Evolutionary conservation across 2,329 filamentous ascomycete genomes (phyloP), one percentile per base, ranked within the genome.

Genomic region (Tetracladium maxilliforme): DNA sequence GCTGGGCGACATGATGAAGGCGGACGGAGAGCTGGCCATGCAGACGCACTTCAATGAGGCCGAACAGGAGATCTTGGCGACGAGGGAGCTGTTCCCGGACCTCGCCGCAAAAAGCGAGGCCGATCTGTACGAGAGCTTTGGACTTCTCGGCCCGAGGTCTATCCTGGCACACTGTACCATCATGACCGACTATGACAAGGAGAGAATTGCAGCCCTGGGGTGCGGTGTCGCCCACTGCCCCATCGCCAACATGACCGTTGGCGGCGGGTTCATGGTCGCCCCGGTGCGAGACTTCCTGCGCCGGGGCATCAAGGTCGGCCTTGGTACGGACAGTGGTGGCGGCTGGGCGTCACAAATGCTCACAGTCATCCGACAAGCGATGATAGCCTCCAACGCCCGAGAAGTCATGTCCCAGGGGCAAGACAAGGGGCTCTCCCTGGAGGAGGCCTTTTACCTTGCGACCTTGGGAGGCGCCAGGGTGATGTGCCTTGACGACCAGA

Each of bases 261-360:
- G 59, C 54, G 0, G 62, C 58, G 4, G 61, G 61, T n/a, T n/a
- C n/a, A n/a, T n/a, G n/a, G 52, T 63, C 27, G 56, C 54, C 23
- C 44, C 49, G 4, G 50, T 64, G 0, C 58, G 57, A 1, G 51
- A 54, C 13, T 40, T 64, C 32, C 42, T 58, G 16, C 30, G 36
- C 1, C 45, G 45, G 0, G 47, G 48, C 2, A 51, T 64, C n/a
- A 63, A 60, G 27, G 51, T 64, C 8, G 46, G 48, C 0, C 39
- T 65, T 3, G 61, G 61, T 0, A 64, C 61, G 0, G 61, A 65
- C n/a, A n/a, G n/a, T n/a, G n/a, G n/a, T n/a, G n/a, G n/a, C 35
- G 59, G 60, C 1, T 59, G 58, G 1, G 59, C 60, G 1, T 64
- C 58, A 38, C 58, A 59, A 24, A 62, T 62, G 29, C 51, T 51